Percentiles rank a stretch among this genome's conserved stretches.
phyloP scores from a whole-genome alignment of 1,284 basidiomycete species.

The Phylloboletellus chloephorus region DNA sequence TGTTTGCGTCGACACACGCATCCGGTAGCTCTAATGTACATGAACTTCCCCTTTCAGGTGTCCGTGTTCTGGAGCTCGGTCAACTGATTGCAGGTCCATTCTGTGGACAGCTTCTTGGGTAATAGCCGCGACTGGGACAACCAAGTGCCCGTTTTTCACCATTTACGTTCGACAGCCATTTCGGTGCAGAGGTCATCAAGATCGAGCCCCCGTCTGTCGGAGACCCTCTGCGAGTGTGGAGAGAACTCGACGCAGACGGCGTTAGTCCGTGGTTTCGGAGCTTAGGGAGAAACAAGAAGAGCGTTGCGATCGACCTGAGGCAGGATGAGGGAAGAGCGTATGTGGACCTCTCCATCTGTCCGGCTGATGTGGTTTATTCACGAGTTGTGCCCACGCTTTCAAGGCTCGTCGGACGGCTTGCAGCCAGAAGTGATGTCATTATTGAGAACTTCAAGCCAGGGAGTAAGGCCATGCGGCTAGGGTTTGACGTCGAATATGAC shows the following conservation, averaged over 20 bases:
- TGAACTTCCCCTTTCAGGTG: slow-evolving; percentile 48
- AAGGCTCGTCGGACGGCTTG: slow-evolving; percentile 59
- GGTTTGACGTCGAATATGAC: slow-evolving; percentile 1
- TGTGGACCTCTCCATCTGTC: slow-evolving; percentile 19
- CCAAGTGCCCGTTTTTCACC: not conserved
- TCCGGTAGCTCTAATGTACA: slow-evolving; percentile 3
- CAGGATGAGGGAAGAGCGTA: slow-evolving; percentile 59
- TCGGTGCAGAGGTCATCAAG: slow-evolving; percentile 67
- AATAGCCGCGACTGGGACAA: slow-evolving; percentile 11
- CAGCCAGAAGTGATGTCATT: slow-evolving; percentile 56
- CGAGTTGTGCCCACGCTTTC: not conserved
- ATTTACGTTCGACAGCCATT: slow-evolving; percentile 43
- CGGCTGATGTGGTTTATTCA: not conserved
- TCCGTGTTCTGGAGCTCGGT: slow-evolving; percentile 64
- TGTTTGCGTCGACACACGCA: slow-evolving; percentile 10
- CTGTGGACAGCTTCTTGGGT: slow-evolving; percentile 66
- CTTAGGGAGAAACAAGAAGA: slow-evolving; percentile 66
- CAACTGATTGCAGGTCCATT: slow-evolving; percentile 69
- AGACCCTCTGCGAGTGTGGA: slow-evolving; percentile 65
- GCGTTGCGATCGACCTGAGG: slow-evolving; percentile 59
- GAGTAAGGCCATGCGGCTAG: slow-evolving; percentile 39
- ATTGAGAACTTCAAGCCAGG: slow-evolving; percentile 72
- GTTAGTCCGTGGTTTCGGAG: slow-evolving; percentile 70
- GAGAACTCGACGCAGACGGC: slow-evolving; percentile 64
- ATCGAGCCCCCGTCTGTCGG: slow-evolving; percentile 57